phyloP scores from a whole-genome alignment of 768 basidiomycete genomes.

The Floccularia luteovirens region DNA sequence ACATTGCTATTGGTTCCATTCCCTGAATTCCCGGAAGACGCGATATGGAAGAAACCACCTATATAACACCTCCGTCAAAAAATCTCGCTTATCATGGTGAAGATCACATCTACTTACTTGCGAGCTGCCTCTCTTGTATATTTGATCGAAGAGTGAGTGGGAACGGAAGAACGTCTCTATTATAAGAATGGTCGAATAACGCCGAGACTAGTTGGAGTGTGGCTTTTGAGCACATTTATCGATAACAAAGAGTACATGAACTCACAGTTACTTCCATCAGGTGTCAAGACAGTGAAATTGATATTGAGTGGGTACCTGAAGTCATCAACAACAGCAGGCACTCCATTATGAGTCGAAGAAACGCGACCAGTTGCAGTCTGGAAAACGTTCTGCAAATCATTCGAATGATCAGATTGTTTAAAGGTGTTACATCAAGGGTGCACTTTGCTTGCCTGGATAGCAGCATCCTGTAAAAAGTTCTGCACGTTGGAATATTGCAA shows the following conservation, averaged over 20 bases:
- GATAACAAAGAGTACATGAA: constrained; percentile 2
- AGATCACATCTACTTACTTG: constrained; percentile 30
- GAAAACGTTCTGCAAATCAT: constrained; percentile 23
- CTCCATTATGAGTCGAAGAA: constrained; percentile 33
- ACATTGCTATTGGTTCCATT: constrained; percentile 69
- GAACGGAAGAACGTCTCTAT: constrained; percentile 46
- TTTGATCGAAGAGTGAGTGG: constrained; percentile 53
- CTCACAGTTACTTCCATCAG: constrained; percentile 28
- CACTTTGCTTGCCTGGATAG: constrained; percentile 24
- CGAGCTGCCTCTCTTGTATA: constrained; percentile 51
- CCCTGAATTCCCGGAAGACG: constrained; percentile 41
- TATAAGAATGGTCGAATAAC: constrained; percentile 62
- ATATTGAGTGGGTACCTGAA: constrained; percentile 40
- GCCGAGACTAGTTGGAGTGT: constrained; percentile 31
- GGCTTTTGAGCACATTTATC: neutral
- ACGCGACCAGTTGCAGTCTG: constrained; percentile 31
- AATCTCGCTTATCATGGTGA: neutral
- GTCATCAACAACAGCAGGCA: constrained; percentile 26
- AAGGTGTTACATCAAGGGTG: no score
- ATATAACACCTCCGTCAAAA: neutral
- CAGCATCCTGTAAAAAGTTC: constrained; percentile 41
- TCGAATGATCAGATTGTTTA: neutral
- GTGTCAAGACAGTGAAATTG: constrained; percentile 30
- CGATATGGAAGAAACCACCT: constrained; percentile 45
- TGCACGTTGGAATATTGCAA: constrained; percentile 58